Conservation (phyloP, 345 rosid genomes). For the Gossypium bickii region DNA sequence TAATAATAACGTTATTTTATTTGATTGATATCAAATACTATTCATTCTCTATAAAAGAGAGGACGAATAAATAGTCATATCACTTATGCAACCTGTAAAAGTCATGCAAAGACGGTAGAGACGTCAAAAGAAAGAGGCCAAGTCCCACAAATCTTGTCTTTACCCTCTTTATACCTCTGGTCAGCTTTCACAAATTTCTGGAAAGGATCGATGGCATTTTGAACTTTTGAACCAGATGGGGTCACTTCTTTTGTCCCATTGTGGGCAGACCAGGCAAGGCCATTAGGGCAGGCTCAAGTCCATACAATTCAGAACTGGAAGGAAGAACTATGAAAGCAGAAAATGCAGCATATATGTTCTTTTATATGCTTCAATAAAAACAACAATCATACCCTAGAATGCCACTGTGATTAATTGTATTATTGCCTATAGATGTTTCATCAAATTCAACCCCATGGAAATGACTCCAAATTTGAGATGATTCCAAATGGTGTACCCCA, state of each 20-base stretch:
- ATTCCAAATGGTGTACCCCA: slow-evolving; percentile 60
- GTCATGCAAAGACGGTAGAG: neutral
- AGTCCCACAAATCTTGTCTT: neutral
- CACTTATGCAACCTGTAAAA: neutral
- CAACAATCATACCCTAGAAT: neutral
- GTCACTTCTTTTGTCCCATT: neutral
- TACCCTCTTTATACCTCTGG: neutral
- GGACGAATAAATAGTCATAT: neutral
- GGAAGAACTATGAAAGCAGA: neutral
- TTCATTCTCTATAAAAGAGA: neutral
- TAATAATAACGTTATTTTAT: too few species aligned
- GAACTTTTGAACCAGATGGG: neutral
- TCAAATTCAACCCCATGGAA: slow-evolving; percentile 51
- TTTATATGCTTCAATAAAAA: neutral
- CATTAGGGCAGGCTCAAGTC: neutral
- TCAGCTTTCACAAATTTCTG: neutral
- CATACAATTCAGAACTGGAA: neutral
- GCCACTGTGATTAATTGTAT: neutral
- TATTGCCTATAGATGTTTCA: slow-evolving; percentile 23
- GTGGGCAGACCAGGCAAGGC: neutral
- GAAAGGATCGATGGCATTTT: slow-evolving; percentile 3
- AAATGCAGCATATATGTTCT: neutral
- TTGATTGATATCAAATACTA: too few species aligned
- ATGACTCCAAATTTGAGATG: slow-evolving; percentile 65
- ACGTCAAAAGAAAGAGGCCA: neutral